Base-by-base conservation (phyloP, 2,329 filamentous ascomycete species). In the Didymella lethalis region DNA sequence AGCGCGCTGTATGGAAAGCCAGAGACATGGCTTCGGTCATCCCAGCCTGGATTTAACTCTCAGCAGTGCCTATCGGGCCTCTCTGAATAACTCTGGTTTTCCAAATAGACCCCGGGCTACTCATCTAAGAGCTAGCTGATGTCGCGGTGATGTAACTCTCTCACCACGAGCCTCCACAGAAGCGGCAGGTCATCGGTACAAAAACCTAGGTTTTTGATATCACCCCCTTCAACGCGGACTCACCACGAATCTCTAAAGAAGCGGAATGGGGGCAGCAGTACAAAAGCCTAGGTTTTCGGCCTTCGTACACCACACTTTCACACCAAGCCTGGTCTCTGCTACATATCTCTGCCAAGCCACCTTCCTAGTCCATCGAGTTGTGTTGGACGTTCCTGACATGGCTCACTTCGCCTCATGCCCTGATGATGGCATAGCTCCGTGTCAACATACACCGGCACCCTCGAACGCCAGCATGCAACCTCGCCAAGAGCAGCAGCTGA, bases 321-420 rank as follows among this genome's bases (percentile, higher is more conserved):
- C 14, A 6, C 34, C 7, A 16, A 23, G 14, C 7, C 16, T 29
- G 4, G 11, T 10, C 7, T 20, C 44, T n/a, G 12, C 10, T n/a
- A 4, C 31, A 7, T 7, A 14, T 3, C 14, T 34, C 4, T 5
- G 4, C 28, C 11, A 14, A 10, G 7, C 4, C 2, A 5, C 40
- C 20, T 45, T 45, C 16, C 3, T n/a, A 7, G 26, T 16, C 8
- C 3, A 18, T 25, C 12, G 14, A 12, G 11, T 20, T 31, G 31
- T 26, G 14, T 12, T 36, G 7, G 36, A 36, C 43, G 48, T 36
- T 29, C 44, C 46, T 36, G 7, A 28, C 32, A 50, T 59, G 50
- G 49, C 56, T 59, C 50, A 49, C 40, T 47, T 54, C 32, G 50
- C 46, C 25, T 26, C 43, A 23, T 59, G 56, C 34, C 23, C 46